Evolutionary conservation across 1,284 basidiomycete species (phyloP).

Genomic region (Marasmius tenuissimus): DNA sequence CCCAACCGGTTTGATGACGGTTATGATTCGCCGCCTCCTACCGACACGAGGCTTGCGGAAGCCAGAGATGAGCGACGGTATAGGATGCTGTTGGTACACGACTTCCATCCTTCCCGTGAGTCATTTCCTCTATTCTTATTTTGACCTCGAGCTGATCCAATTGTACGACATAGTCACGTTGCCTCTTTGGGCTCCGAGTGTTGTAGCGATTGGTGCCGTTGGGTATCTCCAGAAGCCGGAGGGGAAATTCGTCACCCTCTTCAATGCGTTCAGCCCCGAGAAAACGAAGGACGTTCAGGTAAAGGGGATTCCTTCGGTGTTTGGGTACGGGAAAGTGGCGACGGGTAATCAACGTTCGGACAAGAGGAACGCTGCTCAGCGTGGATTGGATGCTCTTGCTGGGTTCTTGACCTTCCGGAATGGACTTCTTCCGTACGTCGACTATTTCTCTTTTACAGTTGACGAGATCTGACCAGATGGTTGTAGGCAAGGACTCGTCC

Average conservation of each 20-base stretch:
- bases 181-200: slow-evolving; percentile 68
- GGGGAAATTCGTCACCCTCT: slow-evolving; percentile 68
- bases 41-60: slow-evolving; percentile 43
- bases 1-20: slow-evolving; percentile 25
- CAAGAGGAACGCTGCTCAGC: slow-evolving; percentile 52
- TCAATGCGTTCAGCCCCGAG: slow-evolving; percentile 60
- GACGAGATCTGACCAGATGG: not conserved
- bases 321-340: slow-evolving; percentile 54
- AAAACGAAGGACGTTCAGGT: slow-evolving; percentile 33
- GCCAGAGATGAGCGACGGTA: slow-evolving; percentile 62
- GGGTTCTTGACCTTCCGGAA: slow-evolving; percentile 47
- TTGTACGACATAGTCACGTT: slow-evolving; percentile 50
- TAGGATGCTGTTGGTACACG: slow-evolving; percentile 58
- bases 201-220: slow-evolving; percentile 63
- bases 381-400: slow-evolving; percentile 56
- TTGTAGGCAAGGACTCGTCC: slow-evolving; percentile 43
- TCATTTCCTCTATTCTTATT: slow-evolving; percentile 11
- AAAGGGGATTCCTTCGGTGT: slow-evolving; percentile 45
- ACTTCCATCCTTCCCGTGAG: slow-evolving; percentile 69
- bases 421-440: slow-evolving; percentile 34
- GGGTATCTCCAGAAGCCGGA: slow-evolving; percentile 65
- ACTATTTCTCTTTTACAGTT: not conserved
- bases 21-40: slow-evolving; percentile 45
- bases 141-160: slow-evolving; percentile 1
- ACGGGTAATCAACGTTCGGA: slow-evolving; percentile 47